A percentile compares a stretch with the other conserved stretches of the same genome.
Conservation (phyloP, 176 grass and related monocot species). For the Melocanna baccifera region DNA sequence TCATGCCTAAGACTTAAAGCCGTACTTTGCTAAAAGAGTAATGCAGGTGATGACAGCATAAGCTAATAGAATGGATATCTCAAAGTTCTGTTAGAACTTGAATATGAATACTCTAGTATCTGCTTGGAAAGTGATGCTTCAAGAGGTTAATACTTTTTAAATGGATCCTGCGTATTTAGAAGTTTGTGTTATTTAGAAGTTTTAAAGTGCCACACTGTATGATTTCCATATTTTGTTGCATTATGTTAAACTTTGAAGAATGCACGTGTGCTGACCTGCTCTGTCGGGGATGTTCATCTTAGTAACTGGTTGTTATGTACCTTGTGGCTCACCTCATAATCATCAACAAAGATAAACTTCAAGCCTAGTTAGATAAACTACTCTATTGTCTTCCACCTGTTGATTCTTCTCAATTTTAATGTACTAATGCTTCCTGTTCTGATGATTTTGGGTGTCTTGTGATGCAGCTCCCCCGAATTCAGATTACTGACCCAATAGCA, state of each 20-base stretch:
- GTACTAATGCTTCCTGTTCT: neutral
- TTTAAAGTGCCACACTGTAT: neutral
- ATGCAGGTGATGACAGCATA: neutral
- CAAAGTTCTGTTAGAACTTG: neutral
- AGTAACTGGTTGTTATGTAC: neutral
- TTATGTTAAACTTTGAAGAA: neutral
- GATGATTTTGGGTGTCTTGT: neutral
- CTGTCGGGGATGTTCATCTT: neutral
- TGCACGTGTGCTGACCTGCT: neutral
- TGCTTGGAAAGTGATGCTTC: neutral
- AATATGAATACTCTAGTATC: neutral
- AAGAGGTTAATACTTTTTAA: neutral
- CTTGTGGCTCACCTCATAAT: neutral
- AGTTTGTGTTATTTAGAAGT: neutral
- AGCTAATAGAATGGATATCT: neutral
- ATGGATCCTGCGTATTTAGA: neutral
- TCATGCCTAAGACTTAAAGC: neutral
- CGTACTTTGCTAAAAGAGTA: neutral
- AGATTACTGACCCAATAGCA: constrained; percentile 71
- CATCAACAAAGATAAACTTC: neutral
- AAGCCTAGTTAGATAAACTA: neutral
- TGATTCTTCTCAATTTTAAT: neutral
- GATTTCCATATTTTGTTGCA: neutral
- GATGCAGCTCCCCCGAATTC: constrained; percentile 69
- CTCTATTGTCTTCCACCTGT: no score